These are phyloP conservation scores for Arthrobotrys conoides DNA, from an alignment of 2,329 filamentous ascomycete genomes.

Conservation along the genomic window DNA sequence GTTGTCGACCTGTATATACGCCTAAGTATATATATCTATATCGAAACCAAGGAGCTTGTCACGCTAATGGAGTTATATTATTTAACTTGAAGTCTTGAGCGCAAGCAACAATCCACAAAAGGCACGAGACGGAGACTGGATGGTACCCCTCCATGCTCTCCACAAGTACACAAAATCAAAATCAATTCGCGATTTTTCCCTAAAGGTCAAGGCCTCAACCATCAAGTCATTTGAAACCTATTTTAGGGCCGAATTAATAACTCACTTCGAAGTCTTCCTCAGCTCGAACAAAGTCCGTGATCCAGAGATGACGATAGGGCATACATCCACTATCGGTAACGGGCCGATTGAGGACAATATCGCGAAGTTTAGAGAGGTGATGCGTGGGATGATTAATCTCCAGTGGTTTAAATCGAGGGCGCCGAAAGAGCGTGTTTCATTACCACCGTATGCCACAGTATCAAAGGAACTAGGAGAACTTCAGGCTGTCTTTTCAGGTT, in stretches of 20 bases:
- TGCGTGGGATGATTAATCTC: neutral
- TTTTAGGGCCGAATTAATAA: neutral
- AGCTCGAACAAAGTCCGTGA: neutral
- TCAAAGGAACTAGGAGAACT: neutral
- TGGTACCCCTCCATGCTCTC: neutral
- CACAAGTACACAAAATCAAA: neutral
- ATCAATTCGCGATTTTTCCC: neutral
- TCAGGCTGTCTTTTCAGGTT: neutral
- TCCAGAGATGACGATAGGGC: no score
- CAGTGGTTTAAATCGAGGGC: neutral
- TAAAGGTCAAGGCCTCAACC: conserved; percentile 46
- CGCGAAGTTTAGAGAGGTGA: neutral
- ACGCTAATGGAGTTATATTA: neutral
- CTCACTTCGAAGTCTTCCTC: neutral
- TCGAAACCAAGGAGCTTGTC: neutral
- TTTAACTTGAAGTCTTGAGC: neutral
- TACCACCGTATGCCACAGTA: neutral
- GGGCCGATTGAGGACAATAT: neutral
- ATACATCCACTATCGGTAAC: neutral
- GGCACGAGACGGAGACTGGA: neutral
- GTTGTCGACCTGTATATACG: no score
- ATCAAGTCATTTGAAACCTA: neutral
- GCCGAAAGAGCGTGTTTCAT: no score
- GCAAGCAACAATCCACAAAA: neutral
- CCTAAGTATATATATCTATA: no score